Evolutionary conservation across 2,329 filamentous ascomycete genomes (phyloP).

Genomic region (Bisporella sp.): DNA sequence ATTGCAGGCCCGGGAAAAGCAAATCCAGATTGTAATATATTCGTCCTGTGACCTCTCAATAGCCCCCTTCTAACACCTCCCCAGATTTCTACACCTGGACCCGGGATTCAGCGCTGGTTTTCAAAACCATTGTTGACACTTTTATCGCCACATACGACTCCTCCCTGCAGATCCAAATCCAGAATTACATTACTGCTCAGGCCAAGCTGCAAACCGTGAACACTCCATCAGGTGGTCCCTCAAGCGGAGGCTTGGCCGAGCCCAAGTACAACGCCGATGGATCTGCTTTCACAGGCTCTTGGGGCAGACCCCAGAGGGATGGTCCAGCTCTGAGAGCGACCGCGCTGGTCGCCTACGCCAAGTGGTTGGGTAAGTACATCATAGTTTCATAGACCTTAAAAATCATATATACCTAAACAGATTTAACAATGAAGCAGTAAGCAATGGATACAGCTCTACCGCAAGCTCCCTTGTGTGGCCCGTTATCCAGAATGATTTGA

Average conservation of each 20-base stretch:
- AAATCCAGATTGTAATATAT: slow-evolving; percentile 46
- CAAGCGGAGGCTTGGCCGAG: slow-evolving; percentile 54
- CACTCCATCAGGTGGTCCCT: slow-evolving; percentile 44
- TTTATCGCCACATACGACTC: slow-evolving; percentile 48
- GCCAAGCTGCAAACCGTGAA: slow-evolving; percentile 48
- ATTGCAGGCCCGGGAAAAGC: slow-evolving; percentile 48
- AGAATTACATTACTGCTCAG: slow-evolving; percentile 63
- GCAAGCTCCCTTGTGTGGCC: slow-evolving; percentile 58
- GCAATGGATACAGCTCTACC: slow-evolving; percentile 44
- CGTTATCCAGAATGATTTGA: slow-evolving; percentile 67
- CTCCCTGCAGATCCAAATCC: slow-evolving; percentile 43
- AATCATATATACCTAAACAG: no score
- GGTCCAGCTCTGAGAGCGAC: slow-evolving; percentile 72
- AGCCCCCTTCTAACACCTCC: slow-evolving; percentile 1
- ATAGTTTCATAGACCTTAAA: no score
- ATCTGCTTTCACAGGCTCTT: slow-evolving; percentile 54
- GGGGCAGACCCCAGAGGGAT: slow-evolving; percentile 76
- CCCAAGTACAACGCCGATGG: slow-evolving; percentile 65
- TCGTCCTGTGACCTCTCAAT: background rate
- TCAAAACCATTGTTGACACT: slow-evolving; percentile 62
- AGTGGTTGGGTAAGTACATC: slow-evolving; percentile 51
- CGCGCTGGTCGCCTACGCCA: slow-evolving; percentile 64
- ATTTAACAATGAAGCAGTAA: no score
- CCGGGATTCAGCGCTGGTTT: slow-evolving; percentile 62
- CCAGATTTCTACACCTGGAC: slow-evolving; percentile 79